Evolutionary conservation across 106 monocot species (phyloP).

Genomic region (Dendrobium officinale): DNA sequence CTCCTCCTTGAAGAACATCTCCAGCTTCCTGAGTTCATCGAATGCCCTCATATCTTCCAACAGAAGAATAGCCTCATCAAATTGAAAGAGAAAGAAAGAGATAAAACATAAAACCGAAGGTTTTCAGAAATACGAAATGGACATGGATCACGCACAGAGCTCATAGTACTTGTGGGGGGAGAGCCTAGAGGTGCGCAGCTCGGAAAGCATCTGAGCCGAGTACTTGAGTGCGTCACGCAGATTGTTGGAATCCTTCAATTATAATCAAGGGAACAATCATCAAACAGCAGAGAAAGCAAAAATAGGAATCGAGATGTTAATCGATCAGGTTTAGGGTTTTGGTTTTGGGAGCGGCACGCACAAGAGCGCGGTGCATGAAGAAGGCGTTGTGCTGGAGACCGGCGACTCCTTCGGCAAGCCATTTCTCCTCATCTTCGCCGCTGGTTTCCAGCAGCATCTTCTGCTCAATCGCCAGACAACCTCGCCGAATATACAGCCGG

Average conservation of each 20-base stretch:
- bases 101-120: background rate
- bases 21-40: slow-evolving; percentile 89
- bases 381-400: slow-evolving; percentile 96
- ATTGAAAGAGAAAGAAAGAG: background rate
- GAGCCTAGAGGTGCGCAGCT: slow-evolving; percentile 75
- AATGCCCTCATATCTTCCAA: slow-evolving; percentile 88
- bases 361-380: slow-evolving; percentile 95
- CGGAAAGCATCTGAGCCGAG: slow-evolving; percentile 98
- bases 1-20: slow-evolving; percentile 98
- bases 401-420: slow-evolving; percentile 96
- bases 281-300: background rate
- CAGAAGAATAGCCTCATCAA: background rate
- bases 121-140: background rate
- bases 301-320: background rate
- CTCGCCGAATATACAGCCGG: background rate
- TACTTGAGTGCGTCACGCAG: slow-evolving; percentile 90
- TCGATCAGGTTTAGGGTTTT: background rate
- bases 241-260: slow-evolving; percentile 73
- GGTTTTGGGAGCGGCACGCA: slow-evolving; percentile 13
- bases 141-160: slow-evolving; percentile 48
- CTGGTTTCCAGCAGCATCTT: slow-evolving; percentile 45
- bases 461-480: background rate
- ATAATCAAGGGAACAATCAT: background rate
- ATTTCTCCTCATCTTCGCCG: slow-evolving; percentile 96
- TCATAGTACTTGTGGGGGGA: slow-evolving; percentile 89